Evolutionary conservation across 192 early-diverging fungal species (phyloP), one percentile per base, ranked within the genome.

Genomic region (Coemansia sp.): DNA sequence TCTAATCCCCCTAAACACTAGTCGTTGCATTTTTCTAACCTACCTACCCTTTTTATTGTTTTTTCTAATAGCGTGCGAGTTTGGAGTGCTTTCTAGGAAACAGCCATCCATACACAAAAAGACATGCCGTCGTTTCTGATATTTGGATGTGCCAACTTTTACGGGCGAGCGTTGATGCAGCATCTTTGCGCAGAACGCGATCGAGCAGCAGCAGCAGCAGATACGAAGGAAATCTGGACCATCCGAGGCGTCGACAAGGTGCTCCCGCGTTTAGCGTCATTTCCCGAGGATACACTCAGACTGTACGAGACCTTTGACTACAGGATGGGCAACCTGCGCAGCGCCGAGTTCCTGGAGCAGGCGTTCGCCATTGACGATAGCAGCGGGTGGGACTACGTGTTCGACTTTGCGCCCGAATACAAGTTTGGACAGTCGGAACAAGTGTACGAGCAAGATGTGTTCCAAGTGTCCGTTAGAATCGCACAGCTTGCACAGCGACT

Each of bases 401-500:
- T 97, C 81, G 95, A 98, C 79, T 86, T 93, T 69, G 96, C 94
- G n/a, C 88, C 89, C 20, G 96, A 98, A 74, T 92, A 89, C 56
- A 96, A 96, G 69, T 98, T 95, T 81, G 92, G 92, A 0, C 94
- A 93, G 70, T 75, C 89, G 0, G 84, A 90, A 16, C 88, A 88
- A 61, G 94, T 93, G 69, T 81, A 69, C 58, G 59, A 68, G 39
- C 74, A 76, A 31, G 74, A 81, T 42, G 74, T 81, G 18, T 39
- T 61, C 39, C 82, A 85, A 55, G 71, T 97, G 10, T 87, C 92
- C 9, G 81, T 89, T 31, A 80, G 84, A n/a, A 89, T 93, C 37
- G 95, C 88, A 21, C 85, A 87, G 67, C 93, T 96, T 64, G 95
- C 94, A 9, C 88, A 87, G 42, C 89, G 90, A 72, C 70, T 87